Percentiles rank a stretch among this genome's conserved stretches.
Conservation (phyloP, 257 asterid species). For the Solanum stenotomum region DNA sequence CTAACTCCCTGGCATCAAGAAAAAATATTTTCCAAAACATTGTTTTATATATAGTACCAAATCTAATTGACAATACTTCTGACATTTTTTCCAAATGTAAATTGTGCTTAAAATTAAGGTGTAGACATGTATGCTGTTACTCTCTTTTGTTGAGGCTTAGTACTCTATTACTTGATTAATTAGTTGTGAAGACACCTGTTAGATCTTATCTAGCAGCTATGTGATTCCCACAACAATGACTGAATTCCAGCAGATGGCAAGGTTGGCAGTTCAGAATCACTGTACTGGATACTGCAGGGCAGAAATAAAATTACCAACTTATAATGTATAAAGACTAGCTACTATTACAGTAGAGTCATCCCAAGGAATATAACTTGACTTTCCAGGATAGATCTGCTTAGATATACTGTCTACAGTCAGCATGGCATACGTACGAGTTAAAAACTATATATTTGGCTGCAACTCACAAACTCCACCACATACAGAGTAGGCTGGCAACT, state of each 20-base stretch:
- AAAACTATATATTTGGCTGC: background rate
- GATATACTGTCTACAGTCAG: background rate
- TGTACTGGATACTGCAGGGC: background rate
- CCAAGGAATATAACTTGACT: background rate
- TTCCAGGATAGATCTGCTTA: background rate
- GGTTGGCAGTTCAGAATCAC: background rate
- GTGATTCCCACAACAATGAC: background rate
- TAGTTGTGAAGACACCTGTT: background rate
- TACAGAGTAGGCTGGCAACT: background rate
- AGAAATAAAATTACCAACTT: background rate
- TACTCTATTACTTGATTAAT: background rate
- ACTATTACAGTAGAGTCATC: background rate
- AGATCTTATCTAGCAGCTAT: background rate
- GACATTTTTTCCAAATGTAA: background rate
- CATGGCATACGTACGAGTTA: background rate
- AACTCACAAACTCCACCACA: background rate
- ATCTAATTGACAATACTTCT: background rate
- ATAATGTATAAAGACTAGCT: background rate
- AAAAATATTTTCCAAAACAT: background rate
- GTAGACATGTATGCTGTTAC: background rate
- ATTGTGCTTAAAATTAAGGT: background rate
- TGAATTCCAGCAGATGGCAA: background rate
- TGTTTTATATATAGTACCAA: background rate
- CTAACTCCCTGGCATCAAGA: background rate
- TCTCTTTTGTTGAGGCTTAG: background rate